Evolutionary conservation across 164 flowering plant species (phyloP), one percentile per base, ranked within the genome.

Genomic region (Stephania japonica): DNA sequence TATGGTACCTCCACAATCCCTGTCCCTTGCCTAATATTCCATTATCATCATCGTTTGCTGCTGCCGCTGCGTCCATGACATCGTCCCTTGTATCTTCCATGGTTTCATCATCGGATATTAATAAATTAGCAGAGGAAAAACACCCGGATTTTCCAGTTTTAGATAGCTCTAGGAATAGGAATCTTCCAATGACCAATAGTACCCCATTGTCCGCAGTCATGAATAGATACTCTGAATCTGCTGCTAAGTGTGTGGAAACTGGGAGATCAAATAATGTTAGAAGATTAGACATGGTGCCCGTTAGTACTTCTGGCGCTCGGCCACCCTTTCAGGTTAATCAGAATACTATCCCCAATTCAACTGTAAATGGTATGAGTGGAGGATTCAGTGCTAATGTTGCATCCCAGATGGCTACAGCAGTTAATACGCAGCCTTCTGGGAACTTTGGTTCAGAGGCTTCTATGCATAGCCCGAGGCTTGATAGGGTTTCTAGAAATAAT

Each of bases 321-420:
- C 68, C 79, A n/a, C 73, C 75, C 49, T 74, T 74, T 47, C 85
- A 80, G 78, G 68, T 73, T 64, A 81, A 68, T 71, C 80, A 78
- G 75, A 80, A 65, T 53, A 53, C 80, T 16, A 61, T 59, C 11
- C 13, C 50, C 69, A 81, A 79, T 50, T 41, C 78, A 27, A 25
- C 69, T 27, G 23, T 75, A 65, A 83, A 83, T 75, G 86, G 83
- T 70, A 74, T 70, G 49, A 75, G 26, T 70, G 66, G 81, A 59
- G 81, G 82, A 18, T 72, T 67, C 49, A 78, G 78, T 27, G 63
- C 65, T 62, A 76, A 72, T 65, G 25, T 27, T 53, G 32, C 77
- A 4, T 64, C 83, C 59, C 86, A 79, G 68, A 70, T 73, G 68
- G 79, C 81, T 42, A 76, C 75, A 64, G 21, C 65, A 32, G 67